phyloP scores from a whole-genome alignment of 495 filamentous ascomycete species.

The Hyaloscypha hepaticicola region DNA sequence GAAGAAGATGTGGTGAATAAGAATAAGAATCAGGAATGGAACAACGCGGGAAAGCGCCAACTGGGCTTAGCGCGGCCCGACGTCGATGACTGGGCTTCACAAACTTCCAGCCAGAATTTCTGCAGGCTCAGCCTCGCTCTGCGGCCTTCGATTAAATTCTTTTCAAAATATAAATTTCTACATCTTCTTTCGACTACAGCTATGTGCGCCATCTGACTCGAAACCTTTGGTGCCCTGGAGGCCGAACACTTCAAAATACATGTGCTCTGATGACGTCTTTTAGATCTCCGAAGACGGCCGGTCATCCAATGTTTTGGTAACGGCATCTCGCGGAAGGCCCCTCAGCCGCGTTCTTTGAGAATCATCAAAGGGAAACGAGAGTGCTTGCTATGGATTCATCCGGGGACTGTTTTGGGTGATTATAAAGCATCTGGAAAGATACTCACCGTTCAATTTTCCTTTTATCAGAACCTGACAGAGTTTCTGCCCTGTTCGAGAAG shows the following conservation, averaged over 20 bases:
- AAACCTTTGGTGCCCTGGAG: not conserved
- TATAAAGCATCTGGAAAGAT: not conserved
- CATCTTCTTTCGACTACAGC: not conserved
- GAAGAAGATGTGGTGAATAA: slow-evolving; percentile 6
- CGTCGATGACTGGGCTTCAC: not conserved
- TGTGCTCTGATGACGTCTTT: not conserved
- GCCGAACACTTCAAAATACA: not conserved
- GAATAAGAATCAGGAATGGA: not conserved
- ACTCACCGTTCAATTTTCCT: not conserved
- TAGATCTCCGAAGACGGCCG: not conserved
- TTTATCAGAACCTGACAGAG: not conserved
- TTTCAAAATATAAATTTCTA: not conserved
- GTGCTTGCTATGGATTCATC: not conserved
- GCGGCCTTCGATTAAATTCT: not conserved
- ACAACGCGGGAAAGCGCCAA: not conserved
- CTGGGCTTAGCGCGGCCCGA: not conserved
- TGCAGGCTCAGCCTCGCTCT: slow-evolving; percentile 1
- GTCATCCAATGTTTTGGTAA: not conserved
- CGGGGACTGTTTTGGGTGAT: not conserved
- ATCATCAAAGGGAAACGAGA: not conserved
- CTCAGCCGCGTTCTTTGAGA: not conserved
- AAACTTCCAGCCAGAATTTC: not conserved
- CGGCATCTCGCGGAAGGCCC: not conserved
- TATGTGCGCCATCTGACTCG: not conserved
- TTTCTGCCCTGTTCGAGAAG: not conserved